phyloP scores from a whole-genome alignment of 1,139 yeast genomes.

The Taphrina populina region DNA sequence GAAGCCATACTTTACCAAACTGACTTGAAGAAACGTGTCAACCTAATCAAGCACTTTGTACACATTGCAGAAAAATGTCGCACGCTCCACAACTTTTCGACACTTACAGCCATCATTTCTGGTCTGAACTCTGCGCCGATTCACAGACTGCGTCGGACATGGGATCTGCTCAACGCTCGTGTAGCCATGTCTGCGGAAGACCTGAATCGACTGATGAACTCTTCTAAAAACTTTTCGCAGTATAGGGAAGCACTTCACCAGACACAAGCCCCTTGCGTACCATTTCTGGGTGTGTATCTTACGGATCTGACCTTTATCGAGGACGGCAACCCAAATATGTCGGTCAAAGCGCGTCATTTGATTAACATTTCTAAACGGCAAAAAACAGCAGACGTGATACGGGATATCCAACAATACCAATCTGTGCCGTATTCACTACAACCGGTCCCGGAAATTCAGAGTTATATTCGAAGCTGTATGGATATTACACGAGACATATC shows the following conservation, averaged over 20 bases:
- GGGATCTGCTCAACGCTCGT: conserved; percentile 66
- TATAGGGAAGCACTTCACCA: conserved; percentile 78
- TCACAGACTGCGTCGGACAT: conserved; percentile 79
- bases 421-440: conserved; percentile 62
- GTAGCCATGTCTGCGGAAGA: conserved; percentile 57
- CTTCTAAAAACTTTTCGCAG: conserved; percentile 80
- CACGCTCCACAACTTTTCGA: conserved; percentile 74
- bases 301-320: conserved; percentile 90
- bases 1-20: conserved; percentile 65
- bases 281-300: conserved; percentile 86
- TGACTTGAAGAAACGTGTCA: conserved; percentile 69
- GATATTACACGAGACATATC: conserved; percentile 37
- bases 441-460: conserved; percentile 65
- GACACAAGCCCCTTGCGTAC: conserved; percentile 79
- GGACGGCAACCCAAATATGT: conserved; percentile 82
- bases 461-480: conserved; percentile 39
- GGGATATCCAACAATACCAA: conserved; percentile 75
- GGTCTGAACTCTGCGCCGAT: conserved; percentile 86
- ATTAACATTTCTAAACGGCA: conserved; percentile 78
- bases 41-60: conserved; percentile 69
- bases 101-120: conserved; percentile 91
- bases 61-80: conserved; percentile 52
- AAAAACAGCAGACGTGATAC: conserved; percentile 71
- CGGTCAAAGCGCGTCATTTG: conserved; percentile 55
- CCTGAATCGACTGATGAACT: conserved; percentile 83